These are phyloP conservation scores for Malassezia equina DNA, from an alignment of 1,284 basidiomycete species.

Conservation along the genomic window DNA sequence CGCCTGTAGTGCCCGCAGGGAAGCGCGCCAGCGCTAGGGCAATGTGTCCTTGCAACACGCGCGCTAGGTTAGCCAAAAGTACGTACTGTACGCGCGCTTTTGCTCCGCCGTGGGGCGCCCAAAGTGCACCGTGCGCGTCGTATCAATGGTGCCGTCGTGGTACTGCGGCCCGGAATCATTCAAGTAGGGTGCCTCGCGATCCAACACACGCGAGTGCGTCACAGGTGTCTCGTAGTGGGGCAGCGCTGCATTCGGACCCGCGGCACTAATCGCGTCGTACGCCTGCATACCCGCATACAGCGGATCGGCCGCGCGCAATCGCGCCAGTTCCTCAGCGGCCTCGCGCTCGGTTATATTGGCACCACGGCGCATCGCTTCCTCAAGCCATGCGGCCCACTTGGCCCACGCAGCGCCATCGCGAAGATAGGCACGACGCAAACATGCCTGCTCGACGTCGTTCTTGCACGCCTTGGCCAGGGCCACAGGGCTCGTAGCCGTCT, in stretches of 20 bases:
- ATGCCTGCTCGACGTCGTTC: constrained; percentile 35
- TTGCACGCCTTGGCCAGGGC: constrained; percentile 39
- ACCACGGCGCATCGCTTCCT: constrained; percentile 27
- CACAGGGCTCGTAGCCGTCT: constrained; percentile 18
- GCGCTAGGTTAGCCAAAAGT: constrained; percentile 16
- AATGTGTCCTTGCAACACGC: constrained; percentile 41
- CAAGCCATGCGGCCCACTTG: constrained; percentile 45
- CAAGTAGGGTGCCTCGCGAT: constrained; percentile 34
- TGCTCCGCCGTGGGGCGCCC: constrained; percentile 35
- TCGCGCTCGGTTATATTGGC: constrained; percentile 27
- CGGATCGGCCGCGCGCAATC: constrained; percentile 20
- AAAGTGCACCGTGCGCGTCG: constrained; percentile 43
- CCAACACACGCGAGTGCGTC: constrained; percentile 27
- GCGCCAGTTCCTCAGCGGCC: constrained; percentile 28
- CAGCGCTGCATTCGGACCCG: constrained; percentile 38
- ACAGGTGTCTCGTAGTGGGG: constrained; percentile 45
- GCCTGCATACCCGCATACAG: constrained; percentile 36
- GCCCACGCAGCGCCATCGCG: constrained; percentile 44
- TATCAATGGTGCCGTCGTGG: constrained; percentile 43
- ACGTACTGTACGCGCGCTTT: constrained; percentile 28
- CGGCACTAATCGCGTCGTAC: constrained; percentile 41
- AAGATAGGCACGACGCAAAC: constrained; percentile 33
- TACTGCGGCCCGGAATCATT: constrained; percentile 42
- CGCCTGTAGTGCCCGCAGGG: constrained; percentile 37
- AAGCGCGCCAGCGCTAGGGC: constrained; percentile 29